Evolutionary conservation across 306 rosid genomes (phyloP), one percentile per base, ranked within the genome.

Genomic region (Quercus aquifolioides): DNA sequence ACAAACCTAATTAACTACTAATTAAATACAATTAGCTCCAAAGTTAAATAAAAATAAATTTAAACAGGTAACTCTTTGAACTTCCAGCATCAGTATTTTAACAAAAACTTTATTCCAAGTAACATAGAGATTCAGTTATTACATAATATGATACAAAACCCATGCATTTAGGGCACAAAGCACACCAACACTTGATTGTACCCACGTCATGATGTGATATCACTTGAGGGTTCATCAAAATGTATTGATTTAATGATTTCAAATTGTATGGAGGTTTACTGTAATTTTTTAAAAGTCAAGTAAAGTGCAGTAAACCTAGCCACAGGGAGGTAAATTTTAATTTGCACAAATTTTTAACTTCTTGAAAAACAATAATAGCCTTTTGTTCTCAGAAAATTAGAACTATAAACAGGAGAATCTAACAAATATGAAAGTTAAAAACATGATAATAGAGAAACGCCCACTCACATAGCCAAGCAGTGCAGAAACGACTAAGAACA

Each of bases 401-500:
- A 71, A 68, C 51, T 58, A 38, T 71, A 25, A 76, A 83, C 9
- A 73, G 38, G 31, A 74, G 35, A 64, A 71, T n/a, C 51, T 81
- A 71, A 15, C 18, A 46, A 54, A 14, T 19, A 64, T 10, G 21
- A 57, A 38, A 41, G 12, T 21, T 58, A 5, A 55, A 21, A 57
- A 46, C 25, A 20, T 41, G 33, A 23, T 54, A 56, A 64, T 26
- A 59, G 73, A 73, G 54, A 70, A 41, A 75, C 46, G 74, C 78
- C 71, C 63, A 89, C 99, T 93, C 82, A 95, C 99, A 80, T 91
- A 88, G 83, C 99, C 91, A 85, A 93, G 96, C 80, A 88, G 84
- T 33, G 99, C 91, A 84, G 99, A 95, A 70, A 91, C 31, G 73
- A 90, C 54, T 68, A 93, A 86, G 85, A 91, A 88, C 90, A 90